phyloP scores from a whole-genome alignment of 169 alveolate species.

The Plasmodium inui region DNA sequence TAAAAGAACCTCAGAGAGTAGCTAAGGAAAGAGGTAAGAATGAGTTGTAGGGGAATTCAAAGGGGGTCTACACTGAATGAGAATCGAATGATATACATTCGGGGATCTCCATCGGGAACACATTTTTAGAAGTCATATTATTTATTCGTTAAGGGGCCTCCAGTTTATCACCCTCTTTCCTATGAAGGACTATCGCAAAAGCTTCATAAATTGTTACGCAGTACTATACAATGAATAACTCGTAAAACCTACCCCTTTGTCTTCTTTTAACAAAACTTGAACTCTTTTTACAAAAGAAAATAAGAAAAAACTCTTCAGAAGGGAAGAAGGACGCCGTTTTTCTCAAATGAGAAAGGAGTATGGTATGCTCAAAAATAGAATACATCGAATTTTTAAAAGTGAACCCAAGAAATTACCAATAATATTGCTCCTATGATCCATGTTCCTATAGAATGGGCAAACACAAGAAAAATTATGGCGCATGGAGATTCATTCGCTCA shows the following conservation, averaged over 20 bases:
- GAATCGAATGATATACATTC: neutral
- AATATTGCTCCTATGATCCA: slow-evolving; percentile 71
- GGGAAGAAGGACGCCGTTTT: neutral
- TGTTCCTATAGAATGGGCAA: slow-evolving; percentile 17
- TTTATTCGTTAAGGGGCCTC: neutral
- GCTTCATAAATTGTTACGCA: neutral
- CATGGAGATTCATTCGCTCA: neutral
- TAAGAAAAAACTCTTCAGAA: slow-evolving; percentile 63
- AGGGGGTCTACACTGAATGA: neutral
- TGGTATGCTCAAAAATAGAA: neutral
- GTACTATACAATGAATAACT: neutral
- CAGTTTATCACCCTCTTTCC: neutral
- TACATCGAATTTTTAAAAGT: neutral
- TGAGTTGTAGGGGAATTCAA: neutral
- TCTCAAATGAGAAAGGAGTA: slow-evolving; percentile 1
- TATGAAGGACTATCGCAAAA: neutral
- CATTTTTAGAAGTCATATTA: neutral
- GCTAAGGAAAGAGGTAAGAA: neutral
- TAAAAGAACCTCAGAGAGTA: slow-evolving; percentile 50
- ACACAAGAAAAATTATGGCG: neutral
- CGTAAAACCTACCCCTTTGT: slow-evolving; percentile 53
- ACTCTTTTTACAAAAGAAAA: slow-evolving; percentile 58
- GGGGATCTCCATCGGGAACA: neutral
- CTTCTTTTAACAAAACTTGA: slow-evolving; percentile 55
- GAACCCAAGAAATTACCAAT: slow-evolving; percentile 30